phyloP scores from a whole-genome alignment of 352 stramenopile species.

The Elongisporangium prolatum region DNA sequence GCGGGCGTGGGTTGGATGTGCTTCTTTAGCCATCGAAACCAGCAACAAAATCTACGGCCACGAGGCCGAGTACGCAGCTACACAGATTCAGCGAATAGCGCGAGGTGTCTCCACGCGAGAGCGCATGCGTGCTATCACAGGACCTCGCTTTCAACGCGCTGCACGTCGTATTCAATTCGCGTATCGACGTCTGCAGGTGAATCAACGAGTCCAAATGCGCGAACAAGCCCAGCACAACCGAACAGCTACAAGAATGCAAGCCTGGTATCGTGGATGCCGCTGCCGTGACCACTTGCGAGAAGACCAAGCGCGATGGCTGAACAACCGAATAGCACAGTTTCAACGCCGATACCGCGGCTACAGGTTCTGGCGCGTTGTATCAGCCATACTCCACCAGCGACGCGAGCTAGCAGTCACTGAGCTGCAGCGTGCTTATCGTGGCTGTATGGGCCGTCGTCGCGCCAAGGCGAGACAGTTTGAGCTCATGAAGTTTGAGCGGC shows the following conservation, averaged over 20 bases:
- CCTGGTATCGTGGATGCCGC: conserved; percentile 34
- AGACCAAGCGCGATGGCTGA: conserved; percentile 17
- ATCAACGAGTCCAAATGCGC: conserved; percentile 15
- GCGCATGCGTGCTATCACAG: conserved; percentile 30
- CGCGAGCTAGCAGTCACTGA: conserved; percentile 19
- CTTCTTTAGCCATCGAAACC: too few species aligned
- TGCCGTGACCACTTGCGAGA: conserved; percentile 24
- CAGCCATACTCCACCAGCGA: conserved; percentile 23
- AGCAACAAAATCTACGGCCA: conserved; percentile 24
- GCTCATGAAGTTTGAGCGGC: conserved; percentile 27
- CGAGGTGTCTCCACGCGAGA: conserved; percentile 27
- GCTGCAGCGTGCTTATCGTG: conserved; percentile 34
- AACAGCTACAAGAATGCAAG: conserved; percentile 28
- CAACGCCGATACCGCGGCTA: conserved; percentile 37
- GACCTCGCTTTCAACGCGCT: conserved; percentile 28
- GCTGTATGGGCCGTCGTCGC: conserved; percentile 24
- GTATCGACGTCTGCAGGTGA: conserved; percentile 20
- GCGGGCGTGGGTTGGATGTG: conserved; percentile 9
- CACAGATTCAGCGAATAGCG: conserved; percentile 48
- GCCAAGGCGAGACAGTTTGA: conserved; percentile 28
- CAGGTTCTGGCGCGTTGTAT: conserved; percentile 40
- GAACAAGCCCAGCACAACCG: conserved; percentile 15
- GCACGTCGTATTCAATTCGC: conserved; percentile 31
- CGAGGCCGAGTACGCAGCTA: conserved; percentile 55
- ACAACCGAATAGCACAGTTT: conserved; percentile 30